Percentiles rank a stretch among this genome's conserved stretches.
Evolutionary conservation across 2,329 filamentous ascomycete species (phyloP).

Genomic region (Chaetomiaceae sp.): DNA sequence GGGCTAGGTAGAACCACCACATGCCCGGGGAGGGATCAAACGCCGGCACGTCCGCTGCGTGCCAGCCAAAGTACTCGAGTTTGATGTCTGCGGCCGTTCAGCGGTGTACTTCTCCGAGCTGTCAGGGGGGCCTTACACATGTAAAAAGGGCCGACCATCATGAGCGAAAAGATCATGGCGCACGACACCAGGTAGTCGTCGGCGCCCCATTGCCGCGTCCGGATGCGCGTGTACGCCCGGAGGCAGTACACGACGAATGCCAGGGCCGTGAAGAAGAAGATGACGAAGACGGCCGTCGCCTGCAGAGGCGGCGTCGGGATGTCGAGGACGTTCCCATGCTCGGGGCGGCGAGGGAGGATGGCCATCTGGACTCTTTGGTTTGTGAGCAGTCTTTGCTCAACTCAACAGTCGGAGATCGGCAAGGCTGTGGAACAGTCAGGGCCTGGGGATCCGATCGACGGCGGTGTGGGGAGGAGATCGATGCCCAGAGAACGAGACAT

Average conservation of each 20-base stretch:
- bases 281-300: slow-evolving; percentile 21
- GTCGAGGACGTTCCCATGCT: slow-evolving; percentile 9
- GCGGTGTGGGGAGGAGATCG: background rate
- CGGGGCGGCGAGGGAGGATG: slow-evolving; percentile 13
- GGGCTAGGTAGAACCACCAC: slow-evolving; percentile 30
- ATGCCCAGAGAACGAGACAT: background rate
- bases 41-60: slow-evolving; percentile 16
- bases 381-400: background rate
- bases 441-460: background rate
- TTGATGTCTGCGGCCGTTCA: slow-evolving; percentile 19
- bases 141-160: slow-evolving; percentile 20
- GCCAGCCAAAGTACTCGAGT: slow-evolving; percentile 27
- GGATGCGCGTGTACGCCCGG: slow-evolving; percentile 20
- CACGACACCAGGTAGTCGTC: slow-evolving; percentile 27
- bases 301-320: slow-evolving; percentile 20
- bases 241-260: slow-evolving; percentile 23
- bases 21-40: slow-evolving; percentile 21
- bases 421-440: background rate
- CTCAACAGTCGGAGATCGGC: background rate
- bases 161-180: slow-evolving; percentile 26
- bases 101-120: too few species aligned
- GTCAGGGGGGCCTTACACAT: slow-evolving; percentile 14
- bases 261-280: slow-evolving; percentile 27
- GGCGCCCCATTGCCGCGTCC: slow-evolving; percentile 24
- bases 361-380: slow-evolving; percentile 3